Base-by-base conservation (phyloP, 192 early-diverging fungal genomes). In the Obelidium mucronatum region DNA sequence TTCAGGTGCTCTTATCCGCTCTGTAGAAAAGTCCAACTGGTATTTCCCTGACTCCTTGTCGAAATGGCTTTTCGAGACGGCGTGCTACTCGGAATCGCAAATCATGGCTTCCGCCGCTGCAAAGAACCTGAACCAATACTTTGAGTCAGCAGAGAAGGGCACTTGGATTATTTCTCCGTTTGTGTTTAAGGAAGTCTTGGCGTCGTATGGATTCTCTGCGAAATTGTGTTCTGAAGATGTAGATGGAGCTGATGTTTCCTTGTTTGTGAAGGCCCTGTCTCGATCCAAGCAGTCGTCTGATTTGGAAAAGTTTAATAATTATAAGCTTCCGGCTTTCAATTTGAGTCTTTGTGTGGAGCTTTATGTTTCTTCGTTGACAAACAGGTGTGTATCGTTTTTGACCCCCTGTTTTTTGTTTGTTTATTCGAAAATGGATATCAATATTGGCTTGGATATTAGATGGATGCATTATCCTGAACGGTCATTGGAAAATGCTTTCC, bases 51-150 rank as follows among this genome's bases (percentile, higher is more conserved):
- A 60, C 13, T 19, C 2, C 26, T 33, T 74, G 8, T 30, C 40
- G 4, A n/a, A 15, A 2, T 74, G 72, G 72, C 60, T 74, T 11
- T 74, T 74, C 33, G 37, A 74, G 26, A 74, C 40, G n/a, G 72
- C 72, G 6, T 74, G 72, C 37, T 62, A 54, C 42, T 61, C 72
- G 5, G n/a, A 34, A 1, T 74, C 72, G 5, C 40, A 60, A 51
- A 22, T 44, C 4, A 63, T 39, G 55, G 72, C 72, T 19, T 28
- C 60, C 19, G 40, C 58, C 17, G 72, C 72, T 62, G 72, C 72
- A 8, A 60, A 54, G 35, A 62, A 24, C 40, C 42, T 74, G 19
- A 60, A 42, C 37, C 13, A 24, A 15, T 60, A 63, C 39, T 74
- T 74, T 26, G 72, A 74, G n/a, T 55, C 69, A 30, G 17, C 40